These are phyloP conservation scores for Cynanchum wilfordii DNA, from an alignment of 257 asterid species.

Conservation along the genomic window DNA sequence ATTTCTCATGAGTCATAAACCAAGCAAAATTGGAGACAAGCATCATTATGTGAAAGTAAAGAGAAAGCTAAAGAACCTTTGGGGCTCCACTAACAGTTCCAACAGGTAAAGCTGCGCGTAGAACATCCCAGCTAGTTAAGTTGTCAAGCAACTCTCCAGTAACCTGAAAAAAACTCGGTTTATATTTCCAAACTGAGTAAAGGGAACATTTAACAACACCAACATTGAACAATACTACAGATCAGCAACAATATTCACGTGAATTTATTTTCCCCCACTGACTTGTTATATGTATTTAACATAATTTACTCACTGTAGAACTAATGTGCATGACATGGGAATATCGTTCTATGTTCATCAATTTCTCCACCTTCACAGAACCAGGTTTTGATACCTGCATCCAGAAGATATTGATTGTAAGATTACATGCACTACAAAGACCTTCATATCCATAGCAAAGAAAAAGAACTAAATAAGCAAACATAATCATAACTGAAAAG, in stretches of 20 bases:
- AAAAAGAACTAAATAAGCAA: background rate
- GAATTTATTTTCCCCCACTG: background rate
- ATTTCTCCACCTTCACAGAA: slow-evolving; percentile 87
- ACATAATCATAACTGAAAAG: background rate
- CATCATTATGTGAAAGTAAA: slow-evolving; percentile 5
- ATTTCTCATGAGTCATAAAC: background rate
- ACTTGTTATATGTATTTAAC: background rate
- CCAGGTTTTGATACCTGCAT: slow-evolving; percentile 90
- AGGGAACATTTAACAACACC: slow-evolving; percentile 9
- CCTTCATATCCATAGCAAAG: background rate
- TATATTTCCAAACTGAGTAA: background rate
- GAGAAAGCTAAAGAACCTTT: slow-evolving; percentile 51
- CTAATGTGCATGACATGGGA: slow-evolving; percentile 99
- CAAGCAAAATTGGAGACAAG: background rate
- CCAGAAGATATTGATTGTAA: background rate
- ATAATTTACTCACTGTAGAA: slow-evolving; percentile 66
- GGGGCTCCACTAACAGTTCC: slow-evolving; percentile 99
- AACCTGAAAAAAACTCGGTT: slow-evolving; percentile 44
- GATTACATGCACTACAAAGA: background rate
- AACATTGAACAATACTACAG: background rate
- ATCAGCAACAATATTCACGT: background rate
- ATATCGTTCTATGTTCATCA: slow-evolving; percentile 93
- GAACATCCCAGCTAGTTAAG: slow-evolving; percentile 92
- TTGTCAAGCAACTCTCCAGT: slow-evolving; percentile 70
- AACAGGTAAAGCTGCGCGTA: slow-evolving; percentile 95